phyloP scores from a whole-genome alignment of 164 flowering plant species.

The Magnolia officinalis region DNA sequence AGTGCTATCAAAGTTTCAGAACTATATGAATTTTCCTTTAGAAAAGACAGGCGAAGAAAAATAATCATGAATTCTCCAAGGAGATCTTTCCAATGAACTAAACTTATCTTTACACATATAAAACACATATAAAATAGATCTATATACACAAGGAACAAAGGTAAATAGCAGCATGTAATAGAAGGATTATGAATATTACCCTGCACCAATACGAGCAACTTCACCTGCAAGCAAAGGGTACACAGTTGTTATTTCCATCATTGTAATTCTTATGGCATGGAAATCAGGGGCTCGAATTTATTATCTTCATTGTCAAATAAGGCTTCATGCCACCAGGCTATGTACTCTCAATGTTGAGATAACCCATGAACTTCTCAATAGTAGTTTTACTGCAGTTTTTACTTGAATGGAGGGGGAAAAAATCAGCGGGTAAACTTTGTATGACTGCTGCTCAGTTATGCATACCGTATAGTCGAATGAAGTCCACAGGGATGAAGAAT shows the following conservation, averaged over 20 bases:
- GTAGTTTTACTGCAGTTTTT: background rate
- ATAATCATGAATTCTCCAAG: background rate
- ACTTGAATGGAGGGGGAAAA: background rate
- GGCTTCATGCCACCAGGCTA: background rate
- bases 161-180: background rate
- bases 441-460: background rate
- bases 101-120: background rate
- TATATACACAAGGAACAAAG: background rate
- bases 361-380: background rate
- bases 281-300: background rate
- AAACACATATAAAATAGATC: background rate
- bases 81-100: background rate
- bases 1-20: background rate
- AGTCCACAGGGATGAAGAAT: conserved; percentile 50
- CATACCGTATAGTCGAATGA: conserved; percentile 72
- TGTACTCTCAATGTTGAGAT: background rate
- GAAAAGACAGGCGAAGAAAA: background rate
- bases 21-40: background rate
- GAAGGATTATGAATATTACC: conserved; percentile 40
- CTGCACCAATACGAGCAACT: conserved; percentile 86
- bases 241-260: background rate
- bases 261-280: background rate
- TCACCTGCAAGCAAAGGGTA: conserved; percentile 60
- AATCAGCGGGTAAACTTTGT: background rate
- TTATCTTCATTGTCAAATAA: background rate